A percentile compares a stretch with the other conserved stretches of the same genome.
Evolutionary conservation across 352 stramenopile genomes (phyloP).

Genomic region (Phytophthora lateralis): DNA sequence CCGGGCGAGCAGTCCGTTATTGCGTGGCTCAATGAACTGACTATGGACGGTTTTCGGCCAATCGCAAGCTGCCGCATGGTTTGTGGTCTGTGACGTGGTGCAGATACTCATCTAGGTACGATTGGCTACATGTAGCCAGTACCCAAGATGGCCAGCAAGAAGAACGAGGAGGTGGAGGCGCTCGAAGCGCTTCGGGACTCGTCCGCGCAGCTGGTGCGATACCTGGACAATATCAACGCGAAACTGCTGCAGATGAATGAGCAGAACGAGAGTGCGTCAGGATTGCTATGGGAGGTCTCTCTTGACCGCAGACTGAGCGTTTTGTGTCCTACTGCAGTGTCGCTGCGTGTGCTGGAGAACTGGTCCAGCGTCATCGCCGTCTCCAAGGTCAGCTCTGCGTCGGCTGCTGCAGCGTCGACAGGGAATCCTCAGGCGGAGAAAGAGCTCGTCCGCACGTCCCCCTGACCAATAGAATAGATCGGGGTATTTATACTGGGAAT

Average conservation of each 20-base stretch:
- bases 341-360: constrained; percentile 80
- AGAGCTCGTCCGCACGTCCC: constrained; percentile 66
- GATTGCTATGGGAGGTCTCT: not conserved
- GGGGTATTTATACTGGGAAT: constrained; percentile 32
- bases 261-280: constrained; percentile 76
- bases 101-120: constrained; percentile 4
- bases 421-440: constrained; percentile 43
- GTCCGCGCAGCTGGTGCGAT: constrained; percentile 76
- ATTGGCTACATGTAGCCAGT: not conserved
- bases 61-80: constrained; percentile 9
- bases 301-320: not conserved
- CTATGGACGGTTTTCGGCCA: constrained; percentile 28
- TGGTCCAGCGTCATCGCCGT: constrained; percentile 83
- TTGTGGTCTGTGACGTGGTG: constrained; percentile 11
- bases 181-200: constrained; percentile 81
- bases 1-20: constrained; percentile 15
- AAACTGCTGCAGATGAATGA: constrained; percentile 81
- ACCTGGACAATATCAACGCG: constrained; percentile 74
- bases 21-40: constrained; percentile 16
- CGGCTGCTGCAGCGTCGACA: constrained; percentile 22
- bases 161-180: constrained; percentile 82
- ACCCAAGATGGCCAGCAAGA: constrained; percentile 41
- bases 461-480: constrained; percentile 29
- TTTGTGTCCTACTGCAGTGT: constrained; percentile 44
- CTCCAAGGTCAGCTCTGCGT: constrained; percentile 51